These are phyloP conservation scores for Loxodes magnus DNA, from an alignment of 73 alveolate species.

Conservation along the genomic window DNA sequence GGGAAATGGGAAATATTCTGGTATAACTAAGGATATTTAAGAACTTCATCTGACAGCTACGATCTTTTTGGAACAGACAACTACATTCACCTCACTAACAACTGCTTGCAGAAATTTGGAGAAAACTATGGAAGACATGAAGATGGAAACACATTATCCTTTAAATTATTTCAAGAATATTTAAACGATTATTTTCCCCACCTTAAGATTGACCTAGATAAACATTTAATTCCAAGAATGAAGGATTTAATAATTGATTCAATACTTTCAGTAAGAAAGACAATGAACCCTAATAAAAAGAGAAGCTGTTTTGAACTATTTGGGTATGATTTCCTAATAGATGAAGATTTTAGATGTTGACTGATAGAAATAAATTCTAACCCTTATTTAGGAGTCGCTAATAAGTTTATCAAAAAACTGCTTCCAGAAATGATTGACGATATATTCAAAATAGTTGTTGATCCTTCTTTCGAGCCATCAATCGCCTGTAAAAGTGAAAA, in stretches of 20 bases:
- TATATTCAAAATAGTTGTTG: slow-evolving; percentile 58
- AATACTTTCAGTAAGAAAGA: slow-evolving; percentile 46
- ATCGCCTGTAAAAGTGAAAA: neutral
- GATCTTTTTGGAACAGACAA: slow-evolving; percentile 44
- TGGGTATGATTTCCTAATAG: slow-evolving; percentile 12
- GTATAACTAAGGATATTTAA: slow-evolving; percentile 67
- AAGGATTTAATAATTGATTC: slow-evolving; percentile 66
- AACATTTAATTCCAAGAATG: slow-evolving; percentile 65
- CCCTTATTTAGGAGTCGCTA: slow-evolving; percentile 55
- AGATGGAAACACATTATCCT: slow-evolving; percentile 73
- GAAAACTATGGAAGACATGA: slow-evolving; percentile 70
- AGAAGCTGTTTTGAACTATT: slow-evolving; percentile 67
- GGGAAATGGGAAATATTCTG: slow-evolving; percentile 43
- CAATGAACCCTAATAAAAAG: slow-evolving; percentile 50
- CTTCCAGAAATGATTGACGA: slow-evolving; percentile 88
- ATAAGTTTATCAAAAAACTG: slow-evolving; percentile 42
- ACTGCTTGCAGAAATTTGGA: slow-evolving; percentile 67
- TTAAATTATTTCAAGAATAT: slow-evolving; percentile 50
- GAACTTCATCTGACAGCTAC: slow-evolving; percentile 59
- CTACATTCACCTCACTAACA: slow-evolving; percentile 78
- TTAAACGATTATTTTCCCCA: slow-evolving; percentile 47
- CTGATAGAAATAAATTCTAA: slow-evolving; percentile 5
- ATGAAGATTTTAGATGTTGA: neutral
- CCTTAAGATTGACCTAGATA: slow-evolving; percentile 43
- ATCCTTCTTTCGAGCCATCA: slow-evolving; percentile 17